Conservation (phyloP, 2,329 filamentous ascomycete genomes). For the Aspergillus chevalieri region DNA sequence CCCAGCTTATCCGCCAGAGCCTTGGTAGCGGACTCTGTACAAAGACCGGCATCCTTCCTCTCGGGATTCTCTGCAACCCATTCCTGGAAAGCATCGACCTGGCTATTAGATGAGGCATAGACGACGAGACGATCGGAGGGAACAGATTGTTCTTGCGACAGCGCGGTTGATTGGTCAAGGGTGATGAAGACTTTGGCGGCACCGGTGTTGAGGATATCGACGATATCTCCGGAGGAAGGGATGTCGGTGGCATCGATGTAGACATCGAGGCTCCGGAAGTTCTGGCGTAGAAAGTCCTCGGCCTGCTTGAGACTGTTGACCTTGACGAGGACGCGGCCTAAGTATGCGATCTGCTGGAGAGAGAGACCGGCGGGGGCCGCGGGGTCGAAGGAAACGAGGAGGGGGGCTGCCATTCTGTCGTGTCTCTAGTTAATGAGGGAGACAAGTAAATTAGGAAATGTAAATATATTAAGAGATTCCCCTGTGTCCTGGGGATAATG, state of each 20-base stretch:
- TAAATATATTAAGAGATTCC: neutral
- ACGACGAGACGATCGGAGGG: constrained; percentile 53
- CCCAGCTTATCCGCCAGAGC: constrained; percentile 32
- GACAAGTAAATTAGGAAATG: constrained; percentile 1
- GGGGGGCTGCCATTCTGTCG: constrained; percentile 35
- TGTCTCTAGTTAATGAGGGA: neutral
- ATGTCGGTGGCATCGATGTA: constrained; percentile 73
- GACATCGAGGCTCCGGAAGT: constrained; percentile 53
- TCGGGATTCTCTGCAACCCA: constrained; percentile 35
- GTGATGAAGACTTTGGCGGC: constrained; percentile 79
- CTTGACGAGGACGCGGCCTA: constrained; percentile 53
- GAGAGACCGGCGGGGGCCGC: constrained; percentile 42
- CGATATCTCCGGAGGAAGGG: constrained; percentile 62
- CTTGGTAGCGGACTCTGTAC: constrained; percentile 29
- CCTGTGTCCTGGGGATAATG: neutral
- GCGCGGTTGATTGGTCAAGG: constrained; percentile 57
- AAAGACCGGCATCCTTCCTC: constrained; percentile 31
- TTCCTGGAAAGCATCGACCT: constrained; percentile 33
- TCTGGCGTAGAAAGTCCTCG: constrained; percentile 50
- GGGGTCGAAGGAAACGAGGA: constrained; percentile 38
- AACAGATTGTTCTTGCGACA: constrained; percentile 49
- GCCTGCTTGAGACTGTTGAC: constrained; percentile 37
- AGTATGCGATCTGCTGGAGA: constrained; percentile 51
- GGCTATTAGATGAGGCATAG: constrained; percentile 38
- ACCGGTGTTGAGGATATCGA: constrained; percentile 76